phyloP scores from a whole-genome alignment of 129 eudicot species.

The Arctium lappa region DNA sequence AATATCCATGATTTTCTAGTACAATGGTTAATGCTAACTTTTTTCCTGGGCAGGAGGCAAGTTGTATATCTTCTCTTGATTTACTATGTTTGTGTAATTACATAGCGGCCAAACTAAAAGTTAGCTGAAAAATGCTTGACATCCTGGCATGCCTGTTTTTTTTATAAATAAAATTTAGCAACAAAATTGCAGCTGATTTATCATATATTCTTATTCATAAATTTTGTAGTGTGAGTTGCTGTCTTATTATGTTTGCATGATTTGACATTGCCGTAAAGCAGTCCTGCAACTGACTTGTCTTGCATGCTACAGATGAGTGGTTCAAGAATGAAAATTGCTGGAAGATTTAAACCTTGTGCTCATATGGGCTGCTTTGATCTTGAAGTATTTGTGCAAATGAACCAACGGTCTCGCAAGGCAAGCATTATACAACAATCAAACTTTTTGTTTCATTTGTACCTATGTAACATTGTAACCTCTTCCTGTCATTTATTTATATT shows the following conservation, averaged over 20 bases:
- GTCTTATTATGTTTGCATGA: neutral
- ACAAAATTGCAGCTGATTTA: neutral
- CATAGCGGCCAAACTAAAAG: neutral
- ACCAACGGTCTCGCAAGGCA: slow-evolving; percentile 95
- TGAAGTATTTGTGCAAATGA: slow-evolving; percentile 86
- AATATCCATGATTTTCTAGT: neutral
- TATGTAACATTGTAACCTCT: neutral
- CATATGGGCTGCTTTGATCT: slow-evolving; percentile 99
- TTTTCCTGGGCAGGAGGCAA: neutral
- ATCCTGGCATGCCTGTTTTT: neutral
- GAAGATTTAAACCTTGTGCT: slow-evolving; percentile 87
- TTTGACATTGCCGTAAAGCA: neutral
- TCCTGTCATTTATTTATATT: neutral
- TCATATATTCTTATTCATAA: neutral
- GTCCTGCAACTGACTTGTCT: neutral
- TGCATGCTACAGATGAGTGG: slow-evolving; percentile 82
- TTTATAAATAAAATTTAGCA: neutral
- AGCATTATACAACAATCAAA: slow-evolving; percentile 21
- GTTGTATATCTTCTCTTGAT: neutral
- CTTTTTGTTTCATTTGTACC: neutral
- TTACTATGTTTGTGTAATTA: neutral
- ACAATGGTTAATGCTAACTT: neutral
- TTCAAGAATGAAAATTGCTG: slow-evolving; percentile 94
- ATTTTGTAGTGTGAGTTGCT: neutral
- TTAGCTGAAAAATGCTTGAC: neutral